These are phyloP conservation scores for Malus sylvestris DNA, from an alignment of 306 rosid species.

Conservation along the genomic window DNA sequence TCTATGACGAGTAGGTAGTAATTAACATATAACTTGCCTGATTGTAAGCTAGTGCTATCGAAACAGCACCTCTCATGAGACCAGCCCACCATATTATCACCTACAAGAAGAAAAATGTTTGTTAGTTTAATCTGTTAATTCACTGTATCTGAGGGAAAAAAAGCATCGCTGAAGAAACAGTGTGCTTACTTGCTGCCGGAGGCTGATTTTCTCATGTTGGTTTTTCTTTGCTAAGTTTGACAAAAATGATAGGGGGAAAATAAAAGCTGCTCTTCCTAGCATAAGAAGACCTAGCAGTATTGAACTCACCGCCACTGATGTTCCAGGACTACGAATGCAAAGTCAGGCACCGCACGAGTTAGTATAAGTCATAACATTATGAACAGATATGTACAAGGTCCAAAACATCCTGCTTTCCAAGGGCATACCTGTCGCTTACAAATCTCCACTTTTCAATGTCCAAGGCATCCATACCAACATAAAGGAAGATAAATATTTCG, in stretches of 20 bases:
- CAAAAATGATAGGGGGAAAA: slow-evolving; percentile 82
- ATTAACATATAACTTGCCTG: slow-evolving; percentile 45
- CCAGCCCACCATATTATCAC: slow-evolving; percentile 99
- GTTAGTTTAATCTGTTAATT: slow-evolving; percentile 8
- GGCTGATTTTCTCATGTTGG: slow-evolving; percentile 38
- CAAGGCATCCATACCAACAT: slow-evolving; percentile 99
- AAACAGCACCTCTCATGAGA: slow-evolving; percentile 99
- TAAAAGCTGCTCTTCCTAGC: slow-evolving; percentile 85
- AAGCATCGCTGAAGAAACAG: slow-evolving; percentile 6
- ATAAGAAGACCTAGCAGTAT: slow-evolving; percentile 64
- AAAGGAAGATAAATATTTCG: slow-evolving; percentile 86
- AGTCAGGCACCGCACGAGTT: slow-evolving; percentile 12
- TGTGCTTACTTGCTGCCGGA: slow-evolving; percentile 62
- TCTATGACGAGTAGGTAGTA: not conserved
- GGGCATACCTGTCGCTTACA: slow-evolving; percentile 79
- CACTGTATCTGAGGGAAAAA: slow-evolving; percentile 3
- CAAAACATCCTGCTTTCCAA: not conserved
- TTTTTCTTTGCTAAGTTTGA: slow-evolving; percentile 63
- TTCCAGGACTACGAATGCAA: slow-evolving; percentile 67
- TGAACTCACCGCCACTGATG: slow-evolving; percentile 74
- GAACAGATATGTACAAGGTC: not conserved
- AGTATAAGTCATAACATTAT: not conserved
- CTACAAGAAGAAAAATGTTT: slow-evolving; percentile 28
- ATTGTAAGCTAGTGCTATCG: slow-evolving; percentile 95
- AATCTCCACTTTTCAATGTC: slow-evolving; percentile 96